Evolutionary conservation across 208 protist genomes (phyloP).

Genomic region (Acanthamoeba culbertsoni): DNA sequence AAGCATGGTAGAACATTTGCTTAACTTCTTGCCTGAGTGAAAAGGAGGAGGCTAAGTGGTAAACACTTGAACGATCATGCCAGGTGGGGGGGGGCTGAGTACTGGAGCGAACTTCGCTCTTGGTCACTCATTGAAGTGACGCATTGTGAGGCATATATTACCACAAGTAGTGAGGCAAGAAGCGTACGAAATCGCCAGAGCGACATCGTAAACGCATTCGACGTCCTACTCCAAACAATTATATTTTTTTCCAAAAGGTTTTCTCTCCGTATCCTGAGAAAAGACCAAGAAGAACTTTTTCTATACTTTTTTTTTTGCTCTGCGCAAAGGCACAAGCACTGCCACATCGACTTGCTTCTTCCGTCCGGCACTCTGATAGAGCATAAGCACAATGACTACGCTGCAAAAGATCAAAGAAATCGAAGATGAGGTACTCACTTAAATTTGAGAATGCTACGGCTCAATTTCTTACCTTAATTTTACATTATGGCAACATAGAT

Average conservation of each 20-base stretch:
- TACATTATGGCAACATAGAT: constrained; percentile 82
- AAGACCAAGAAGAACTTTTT: no score
- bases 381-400: constrained; percentile 65
- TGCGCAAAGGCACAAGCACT: not conserved
- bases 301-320: no score
- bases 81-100: not conserved
- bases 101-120: not conserved
- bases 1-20: constrained; percentile 89
- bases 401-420: constrained; percentile 92
- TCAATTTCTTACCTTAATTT: not conserved
- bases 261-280: no score
- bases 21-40: constrained; percentile 74
- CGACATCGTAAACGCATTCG: not conserved
- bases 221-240: no score
- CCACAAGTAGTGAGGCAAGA: not conserved
- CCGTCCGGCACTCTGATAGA: not conserved
- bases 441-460: not conserved
- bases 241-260: not conserved
- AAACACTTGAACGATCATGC: no score
- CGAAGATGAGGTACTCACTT: constrained; percentile 90
- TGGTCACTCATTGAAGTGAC: not conserved
- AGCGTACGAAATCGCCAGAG: not conserved
- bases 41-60: no score
- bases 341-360: not conserved
- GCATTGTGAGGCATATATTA: not conserved